Percentiles rank a stretch among this genome's conserved stretches.
Evolutionary conservation across 129 eudicot genomes (phyloP).

Genomic region (Solidago caesia): DNA sequence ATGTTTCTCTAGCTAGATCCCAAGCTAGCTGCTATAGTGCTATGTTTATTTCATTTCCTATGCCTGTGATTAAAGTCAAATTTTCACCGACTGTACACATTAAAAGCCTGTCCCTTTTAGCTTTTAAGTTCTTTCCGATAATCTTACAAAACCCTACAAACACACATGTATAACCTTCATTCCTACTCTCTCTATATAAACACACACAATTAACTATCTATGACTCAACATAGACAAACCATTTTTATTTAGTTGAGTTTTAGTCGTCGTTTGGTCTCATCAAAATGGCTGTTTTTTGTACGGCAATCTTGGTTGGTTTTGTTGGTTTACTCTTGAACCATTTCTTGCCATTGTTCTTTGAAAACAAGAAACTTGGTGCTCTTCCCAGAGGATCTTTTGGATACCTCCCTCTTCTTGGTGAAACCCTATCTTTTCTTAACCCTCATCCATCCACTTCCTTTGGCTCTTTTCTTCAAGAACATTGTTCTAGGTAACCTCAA

Average conservation of each 20-base stretch:
- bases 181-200: constrained; percentile 22
- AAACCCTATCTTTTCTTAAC: constrained; percentile 67
- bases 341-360: constrained; percentile 61
- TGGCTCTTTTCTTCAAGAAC: constrained; percentile 67
- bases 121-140: constrained; percentile 26
- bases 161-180: constrained; percentile 20
- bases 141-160: constrained; percentile 38
- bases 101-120: constrained; percentile 39
- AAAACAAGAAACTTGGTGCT: constrained; percentile 34
- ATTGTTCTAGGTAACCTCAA: constrained; percentile 60
- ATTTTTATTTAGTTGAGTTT: constrained; percentile 13
- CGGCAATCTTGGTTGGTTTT: constrained; percentile 34
- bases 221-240: constrained; percentile 23
- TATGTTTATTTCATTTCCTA: constrained; percentile 35
- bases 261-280: constrained; percentile 8
- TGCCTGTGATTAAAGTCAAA: constrained; percentile 47
- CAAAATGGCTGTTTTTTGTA: constrained; percentile 35
- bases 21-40: constrained; percentile 32
- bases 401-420: constrained; percentile 69
- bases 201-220: constrained; percentile 22
- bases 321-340: constrained; percentile 52
- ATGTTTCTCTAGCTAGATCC: constrained; percentile 36
- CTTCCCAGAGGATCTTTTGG: constrained; percentile 75
- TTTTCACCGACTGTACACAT: constrained; percentile 39
- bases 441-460: constrained; percentile 70